Conservation (phyloP, 495 filamentous ascomycete species). For the Penicillium soppii region DNA sequence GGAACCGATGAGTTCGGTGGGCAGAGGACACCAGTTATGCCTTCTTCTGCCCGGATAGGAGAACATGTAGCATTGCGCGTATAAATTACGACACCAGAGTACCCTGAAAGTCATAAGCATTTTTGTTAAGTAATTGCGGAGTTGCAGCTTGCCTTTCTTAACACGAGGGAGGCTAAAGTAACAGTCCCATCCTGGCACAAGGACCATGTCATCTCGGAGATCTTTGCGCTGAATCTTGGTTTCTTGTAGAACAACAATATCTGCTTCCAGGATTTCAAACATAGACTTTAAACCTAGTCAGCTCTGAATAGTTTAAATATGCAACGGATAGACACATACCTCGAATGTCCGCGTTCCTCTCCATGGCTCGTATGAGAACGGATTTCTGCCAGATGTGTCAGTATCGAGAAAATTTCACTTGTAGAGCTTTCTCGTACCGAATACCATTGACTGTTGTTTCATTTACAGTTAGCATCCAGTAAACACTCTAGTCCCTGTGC, state of each 20-base stretch:
- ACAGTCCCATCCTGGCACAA: slow-evolving; percentile 95
- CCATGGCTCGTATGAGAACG: slow-evolving; percentile 96
- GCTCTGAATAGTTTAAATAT: neutral
- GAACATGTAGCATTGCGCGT: slow-evolving; percentile 85
- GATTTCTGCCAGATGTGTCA: slow-evolving; percentile 59
- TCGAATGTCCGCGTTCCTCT: slow-evolving; percentile 79
- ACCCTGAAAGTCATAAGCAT: slow-evolving; percentile 56
- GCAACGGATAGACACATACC: slow-evolving; percentile 36
- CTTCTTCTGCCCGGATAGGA: slow-evolving; percentile 91
- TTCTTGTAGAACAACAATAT: slow-evolving; percentile 94
- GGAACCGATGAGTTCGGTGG: slow-evolving; percentile 71
- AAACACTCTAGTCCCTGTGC: neutral
- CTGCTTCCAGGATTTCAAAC: slow-evolving; percentile 92
- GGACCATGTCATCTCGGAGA: slow-evolving; percentile 90
- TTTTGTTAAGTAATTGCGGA: neutral
- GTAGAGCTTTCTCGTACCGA: slow-evolving; percentile 50
- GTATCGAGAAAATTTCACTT: neutral
- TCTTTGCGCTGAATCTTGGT: slow-evolving; percentile 96
- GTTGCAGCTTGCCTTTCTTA: slow-evolving; percentile 67
- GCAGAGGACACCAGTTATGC: slow-evolving; percentile 77
- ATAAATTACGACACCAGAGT: slow-evolving; percentile 94
- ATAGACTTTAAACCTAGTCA: slow-evolving; percentile 56
- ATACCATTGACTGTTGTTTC: slow-evolving; percentile 82
- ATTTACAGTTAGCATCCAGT: slow-evolving; percentile 8
- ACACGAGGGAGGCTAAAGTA: slow-evolving; percentile 89